Percentiles rank a stretch among this genome's conserved stretches.
Evolutionary conservation across 2,329 filamentous ascomycete genomes (phyloP).

Genomic region (Stagonosporopsis tanaceti): DNA sequence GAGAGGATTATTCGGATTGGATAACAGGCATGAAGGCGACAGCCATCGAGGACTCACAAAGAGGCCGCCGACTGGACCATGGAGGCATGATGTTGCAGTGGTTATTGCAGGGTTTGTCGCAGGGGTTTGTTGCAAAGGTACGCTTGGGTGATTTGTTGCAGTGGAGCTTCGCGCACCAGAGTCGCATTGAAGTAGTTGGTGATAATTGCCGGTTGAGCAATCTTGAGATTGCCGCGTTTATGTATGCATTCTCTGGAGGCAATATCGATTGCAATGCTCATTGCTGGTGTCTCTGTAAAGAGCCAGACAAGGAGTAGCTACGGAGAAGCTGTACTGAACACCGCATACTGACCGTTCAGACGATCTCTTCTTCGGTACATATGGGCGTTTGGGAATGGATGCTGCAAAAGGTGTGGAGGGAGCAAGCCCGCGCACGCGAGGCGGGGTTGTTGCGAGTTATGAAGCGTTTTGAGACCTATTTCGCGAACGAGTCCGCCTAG

Average conservation of each 20-base stretch:
- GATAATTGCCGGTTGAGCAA: neutral
- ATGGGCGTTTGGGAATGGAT: neutral
- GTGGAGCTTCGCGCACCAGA: conserved; percentile 2
- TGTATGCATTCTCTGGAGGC: conserved; percentile 2
- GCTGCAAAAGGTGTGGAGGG: conserved; percentile 14
- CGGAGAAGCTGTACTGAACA: conserved; percentile 10
- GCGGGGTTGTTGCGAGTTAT: conserved; percentile 35
- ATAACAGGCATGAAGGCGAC: neutral
- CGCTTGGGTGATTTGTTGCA: conserved; percentile 4
- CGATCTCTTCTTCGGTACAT: neutral
- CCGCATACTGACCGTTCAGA: conserved; percentile 8
- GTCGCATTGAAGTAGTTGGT: conserved; percentile 1
- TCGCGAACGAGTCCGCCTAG: conserved; percentile 25
- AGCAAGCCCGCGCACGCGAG: conserved; percentile 28
- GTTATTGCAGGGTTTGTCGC: conserved; percentile 9
- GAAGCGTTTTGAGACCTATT: conserved; percentile 27
- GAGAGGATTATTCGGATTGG: neutral
- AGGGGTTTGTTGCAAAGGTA: conserved; percentile 14
- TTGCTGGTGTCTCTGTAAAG: conserved; percentile 8
- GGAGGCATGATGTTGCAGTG: neutral
- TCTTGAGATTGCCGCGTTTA: conserved; percentile 3
- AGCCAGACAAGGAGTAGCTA: conserved; percentile 13
- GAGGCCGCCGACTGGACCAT: neutral
- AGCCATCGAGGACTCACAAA: neutral
- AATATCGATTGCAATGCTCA: conserved; percentile 17